These are phyloP conservation scores for Adansonia gregorii DNA, from an alignment of 441 rosid species.

Conservation along the genomic window DNA sequence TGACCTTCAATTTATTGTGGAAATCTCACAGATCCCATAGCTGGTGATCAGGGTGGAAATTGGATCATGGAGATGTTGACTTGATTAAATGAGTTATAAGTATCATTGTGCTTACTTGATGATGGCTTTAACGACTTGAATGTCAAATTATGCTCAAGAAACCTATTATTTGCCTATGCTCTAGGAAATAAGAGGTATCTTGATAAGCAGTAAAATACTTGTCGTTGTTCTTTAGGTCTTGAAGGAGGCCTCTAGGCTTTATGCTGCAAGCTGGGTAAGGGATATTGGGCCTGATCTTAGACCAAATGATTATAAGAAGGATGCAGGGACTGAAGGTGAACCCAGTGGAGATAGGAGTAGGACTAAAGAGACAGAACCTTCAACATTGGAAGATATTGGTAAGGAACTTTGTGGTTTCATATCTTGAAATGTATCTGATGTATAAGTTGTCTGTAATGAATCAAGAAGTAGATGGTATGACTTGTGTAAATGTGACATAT, in stretches of 20 bases:
- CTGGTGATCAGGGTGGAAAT: background rate
- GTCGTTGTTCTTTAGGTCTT: conserved; percentile 48
- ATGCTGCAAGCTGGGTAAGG: conserved; percentile 84
- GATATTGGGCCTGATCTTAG: conserved; percentile 93
- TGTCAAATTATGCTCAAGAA: background rate
- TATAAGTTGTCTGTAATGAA: background rate
- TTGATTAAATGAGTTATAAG: background rate
- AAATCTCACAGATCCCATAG: background rate
- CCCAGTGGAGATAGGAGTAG: conserved; percentile 24
- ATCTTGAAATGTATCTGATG: background rate
- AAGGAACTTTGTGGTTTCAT: conserved; percentile 28
- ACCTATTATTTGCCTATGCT: background rate
- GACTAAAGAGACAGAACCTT: conserved; percentile 60
- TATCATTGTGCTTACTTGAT: background rate
- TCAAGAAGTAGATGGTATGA: background rate
- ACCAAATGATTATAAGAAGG: conserved; percentile 76
- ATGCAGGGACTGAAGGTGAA: conserved; percentile 41
- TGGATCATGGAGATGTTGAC: background rate
- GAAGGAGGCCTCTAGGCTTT: conserved; percentile 89
- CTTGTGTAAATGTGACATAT: too few species aligned
- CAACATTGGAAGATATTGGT: conserved; percentile 88
- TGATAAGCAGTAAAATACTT: background rate
- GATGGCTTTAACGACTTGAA: background rate
- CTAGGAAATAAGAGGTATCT: background rate
- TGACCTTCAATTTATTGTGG: background rate